Base-by-base conservation (phyloP, 2,329 filamentous ascomycete species). In the Penicillium griseofulvum region DNA sequence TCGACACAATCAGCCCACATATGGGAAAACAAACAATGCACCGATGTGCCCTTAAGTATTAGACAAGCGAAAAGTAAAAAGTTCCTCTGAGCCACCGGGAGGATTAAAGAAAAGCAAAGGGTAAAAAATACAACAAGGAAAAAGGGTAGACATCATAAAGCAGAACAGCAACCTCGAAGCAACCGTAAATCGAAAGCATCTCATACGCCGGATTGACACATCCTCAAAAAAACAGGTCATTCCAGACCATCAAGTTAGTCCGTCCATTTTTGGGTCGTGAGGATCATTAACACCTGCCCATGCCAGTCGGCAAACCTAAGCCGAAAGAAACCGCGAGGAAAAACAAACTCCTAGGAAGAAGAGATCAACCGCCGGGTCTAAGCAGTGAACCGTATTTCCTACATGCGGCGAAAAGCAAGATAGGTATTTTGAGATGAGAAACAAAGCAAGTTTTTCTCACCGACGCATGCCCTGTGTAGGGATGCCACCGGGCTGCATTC, bases 241-340 rank as follows among this genome's bases (percentile, higher is more conserved):
- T 61, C 56, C 65, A 63, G 58, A 65, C 61, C 66, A 65, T 55
- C 59, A 62, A 57, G 63, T 67, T 65, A 67, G 61, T 63, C 67
- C 63, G 61, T 70, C 64, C 67, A 58, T 71, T 55, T 72, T 71
- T 67, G 59, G 63, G 62, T 71, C 69, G 65, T 71, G 69, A 67
- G 68, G 65, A 72, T 73, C 70, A 67, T 72, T 60, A 73, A 71
- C 69, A 73, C 70, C 71, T 67, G 65, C 59, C 70, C 68, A 72
- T 73, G 71, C 70, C 71, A 56, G 58, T 62, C 63, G 60, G 52
- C 55, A 51, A 58, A 57, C 55, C 56, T 61, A 55, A 63, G 64
- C 63, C 64, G 61, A 62, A 61, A 60, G 55, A 54, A 52, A 61
- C 50, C 41, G 51, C 44, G 46, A 46, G 51, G 48, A 45, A 43